A percentile compares a stretch with the other conserved stretches of the same genome.
phyloP scores from a whole-genome alignment of 1,139 yeast species.

The Magnusiomyces suaveolens region DNA sequence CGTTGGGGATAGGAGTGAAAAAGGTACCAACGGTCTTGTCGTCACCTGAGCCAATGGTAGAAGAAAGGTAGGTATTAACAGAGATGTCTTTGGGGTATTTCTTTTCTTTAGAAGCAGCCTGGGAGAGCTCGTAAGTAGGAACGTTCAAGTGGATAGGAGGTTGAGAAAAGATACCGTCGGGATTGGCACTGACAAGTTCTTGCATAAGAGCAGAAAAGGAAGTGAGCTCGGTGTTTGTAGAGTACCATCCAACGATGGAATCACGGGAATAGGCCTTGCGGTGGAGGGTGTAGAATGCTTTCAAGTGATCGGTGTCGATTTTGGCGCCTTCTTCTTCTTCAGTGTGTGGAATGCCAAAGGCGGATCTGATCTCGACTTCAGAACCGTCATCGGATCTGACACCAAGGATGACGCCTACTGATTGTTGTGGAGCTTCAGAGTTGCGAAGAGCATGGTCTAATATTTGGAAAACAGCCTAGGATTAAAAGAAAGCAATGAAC shows the following conservation, averaged over 20 bases:
- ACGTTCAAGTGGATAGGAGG: slow-evolving; percentile 74
- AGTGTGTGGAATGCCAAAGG: slow-evolving; percentile 74
- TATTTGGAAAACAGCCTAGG: slow-evolving; percentile 68
- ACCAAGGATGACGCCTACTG: slow-evolving; percentile 78
- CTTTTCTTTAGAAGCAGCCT: neutral
- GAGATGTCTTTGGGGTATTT: slow-evolving; percentile 30
- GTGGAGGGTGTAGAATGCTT: slow-evolving; percentile 60
- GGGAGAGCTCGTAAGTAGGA: slow-evolving; percentile 11
- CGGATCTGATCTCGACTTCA: slow-evolving; percentile 63
- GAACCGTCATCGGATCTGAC: slow-evolving; percentile 79
- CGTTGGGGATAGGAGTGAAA: slow-evolving; percentile 70
- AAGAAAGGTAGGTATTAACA: slow-evolving; percentile 63
- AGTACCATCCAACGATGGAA: slow-evolving; percentile 81
- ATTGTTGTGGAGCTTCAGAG: slow-evolving; percentile 43
- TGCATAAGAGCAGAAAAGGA: slow-evolving; percentile 75
- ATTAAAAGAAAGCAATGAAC: slow-evolving; percentile 33
- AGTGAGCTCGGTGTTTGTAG: slow-evolving; percentile 58
- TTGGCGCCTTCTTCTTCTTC: slow-evolving; percentile 69
- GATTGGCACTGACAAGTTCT: slow-evolving; percentile 59
- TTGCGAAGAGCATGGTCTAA: slow-evolving; percentile 47
- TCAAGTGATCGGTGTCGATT: slow-evolving; percentile 71
- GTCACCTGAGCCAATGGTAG: slow-evolving; percentile 55
- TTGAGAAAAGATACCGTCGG: slow-evolving; percentile 54
- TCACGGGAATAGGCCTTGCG: slow-evolving; percentile 67
- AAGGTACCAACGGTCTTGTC: slow-evolving; percentile 47